These are phyloP conservation scores for Penicillium sp. DNA, from an alignment of 2,329 filamentous ascomycete genomes.

Conservation along the genomic window DNA sequence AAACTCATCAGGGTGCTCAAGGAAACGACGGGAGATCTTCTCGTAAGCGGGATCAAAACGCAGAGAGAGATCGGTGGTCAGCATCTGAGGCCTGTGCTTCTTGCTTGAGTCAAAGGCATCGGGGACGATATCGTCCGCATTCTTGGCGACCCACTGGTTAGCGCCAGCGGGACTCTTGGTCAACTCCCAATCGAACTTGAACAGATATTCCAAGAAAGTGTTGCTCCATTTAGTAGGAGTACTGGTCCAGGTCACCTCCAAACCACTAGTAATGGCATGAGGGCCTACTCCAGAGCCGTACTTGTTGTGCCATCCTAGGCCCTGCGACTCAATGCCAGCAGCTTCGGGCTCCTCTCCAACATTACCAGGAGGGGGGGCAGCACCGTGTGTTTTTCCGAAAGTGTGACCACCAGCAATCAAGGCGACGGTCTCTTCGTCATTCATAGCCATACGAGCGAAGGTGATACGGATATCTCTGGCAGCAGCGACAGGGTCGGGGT, in stretches of 20 bases:
- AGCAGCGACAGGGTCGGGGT: slow-evolving; percentile 67
- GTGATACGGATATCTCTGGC: slow-evolving; percentile 72
- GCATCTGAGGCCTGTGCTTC: slow-evolving; percentile 74
- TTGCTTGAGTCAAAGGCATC: slow-evolving; percentile 68
- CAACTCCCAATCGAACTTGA: slow-evolving; percentile 75
- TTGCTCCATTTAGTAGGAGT: slow-evolving; percentile 76
- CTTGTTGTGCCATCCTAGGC: slow-evolving; percentile 70
- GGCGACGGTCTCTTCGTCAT: slow-evolving; percentile 77
- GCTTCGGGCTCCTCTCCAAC: slow-evolving; percentile 68
- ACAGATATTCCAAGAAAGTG: slow-evolving; percentile 71
- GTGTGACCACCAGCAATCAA: slow-evolving; percentile 76
- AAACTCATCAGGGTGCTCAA: slow-evolving; percentile 67
- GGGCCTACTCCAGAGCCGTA: slow-evolving; percentile 66
- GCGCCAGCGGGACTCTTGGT: slow-evolving; percentile 74
- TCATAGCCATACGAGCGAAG: slow-evolving; percentile 79
- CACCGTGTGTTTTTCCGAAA: slow-evolving; percentile 80
- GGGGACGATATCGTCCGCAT: slow-evolving; percentile 65
- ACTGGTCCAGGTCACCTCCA: slow-evolving; percentile 78
- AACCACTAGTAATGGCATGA: slow-evolving; percentile 71
- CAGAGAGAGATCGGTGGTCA: slow-evolving; percentile 72
- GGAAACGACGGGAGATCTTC: slow-evolving; percentile 71
- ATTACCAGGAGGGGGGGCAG: slow-evolving; percentile 61
- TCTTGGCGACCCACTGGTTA: slow-evolving; percentile 74
- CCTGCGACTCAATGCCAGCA: slow-evolving; percentile 64
- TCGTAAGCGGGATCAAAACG: slow-evolving; percentile 70